Evolutionary conservation across 768 basidiomycete species (phyloP), one percentile per base, ranked within the genome.

Genomic region (Rhizopogon vesiculosus): DNA sequence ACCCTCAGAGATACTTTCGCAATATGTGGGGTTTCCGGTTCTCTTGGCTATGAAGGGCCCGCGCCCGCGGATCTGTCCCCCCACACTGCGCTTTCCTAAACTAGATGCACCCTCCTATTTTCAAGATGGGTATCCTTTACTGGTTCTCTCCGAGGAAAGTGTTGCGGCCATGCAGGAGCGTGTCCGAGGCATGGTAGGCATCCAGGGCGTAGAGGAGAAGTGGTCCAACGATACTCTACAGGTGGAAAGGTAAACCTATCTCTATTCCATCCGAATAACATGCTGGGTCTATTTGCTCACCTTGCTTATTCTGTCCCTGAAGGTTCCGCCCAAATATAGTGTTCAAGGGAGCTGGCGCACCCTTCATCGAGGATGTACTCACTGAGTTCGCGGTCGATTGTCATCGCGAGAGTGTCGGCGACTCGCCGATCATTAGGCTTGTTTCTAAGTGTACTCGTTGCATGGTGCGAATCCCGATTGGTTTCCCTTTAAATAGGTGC

Each of bases 281-380:
- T 49, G 51, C 40, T 29, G 44, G 35, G 51, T 33, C 45, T 55
- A 16, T 40, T 5, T 59, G 55, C 51, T 53, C 13, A 38, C 43
- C 33, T 42, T 52, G 41, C 45, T 59, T 51, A 56, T 57, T 5
- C 4, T 44, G 40, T 45, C 35, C 25, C 53, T 42, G 19, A 61
- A 89, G 89, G 62, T 92, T 90, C 72, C 73, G 89, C 49, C 89
- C 89, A 0, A 92, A 91, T 63, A 83, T 92, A 50, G 78, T 91
- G 7, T 66, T 91, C 60, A 72, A 72, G 53, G 89, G 89, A 16
- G 73, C 76, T 1, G 85, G 80, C 2, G 78, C 77, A 3, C 80
- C 89, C 5, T 92, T 89, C 65, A 78, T 81, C 9, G 89, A 92
- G 66, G 89, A 92, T 61, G 66, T 74, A 39, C 83, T 87, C 80